These are phyloP conservation scores for Aspergillus kassunensis DNA, from an alignment of 495 filamentous ascomycete genomes.

Conservation along the genomic window DNA sequence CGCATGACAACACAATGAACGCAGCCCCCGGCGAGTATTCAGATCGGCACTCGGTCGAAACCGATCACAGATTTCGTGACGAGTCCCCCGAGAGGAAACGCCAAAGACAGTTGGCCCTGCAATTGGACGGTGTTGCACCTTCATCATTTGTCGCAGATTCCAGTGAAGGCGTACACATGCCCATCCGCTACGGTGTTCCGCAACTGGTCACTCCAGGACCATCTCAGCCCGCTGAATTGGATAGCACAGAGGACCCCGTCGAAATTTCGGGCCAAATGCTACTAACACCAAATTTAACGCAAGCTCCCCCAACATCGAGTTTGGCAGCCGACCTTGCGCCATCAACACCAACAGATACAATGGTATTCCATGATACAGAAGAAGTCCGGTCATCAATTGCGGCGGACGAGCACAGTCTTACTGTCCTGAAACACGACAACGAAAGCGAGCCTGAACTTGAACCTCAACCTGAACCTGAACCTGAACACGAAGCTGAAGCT, in stretches of 20 bases:
- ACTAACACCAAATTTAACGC: constrained; percentile 13
- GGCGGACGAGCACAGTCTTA: neutral
- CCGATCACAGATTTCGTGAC: neutral
- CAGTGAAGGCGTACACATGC: neutral
- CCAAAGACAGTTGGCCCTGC: constrained; percentile 10
- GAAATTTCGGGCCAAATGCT: neutral
- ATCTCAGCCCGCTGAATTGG: constrained; percentile 18
- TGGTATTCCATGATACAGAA: neutral
- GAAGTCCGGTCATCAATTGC: neutral
- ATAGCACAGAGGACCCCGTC: neutral
- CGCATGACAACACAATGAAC: neutral
- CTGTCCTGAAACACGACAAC: neutral
- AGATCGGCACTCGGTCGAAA: neutral
- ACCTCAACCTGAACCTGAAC: too few relatives aligned
- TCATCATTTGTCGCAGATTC: constrained; percentile 2
- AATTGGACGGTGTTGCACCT: constrained; percentile 18
- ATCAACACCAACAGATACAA: neutral
- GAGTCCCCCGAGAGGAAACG: constrained; percentile 4
- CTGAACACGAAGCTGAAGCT: too few relatives aligned
- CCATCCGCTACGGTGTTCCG: constrained; percentile 5
- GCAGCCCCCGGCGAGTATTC: neutral
- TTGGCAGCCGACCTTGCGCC: neutral
- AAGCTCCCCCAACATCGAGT: neutral
- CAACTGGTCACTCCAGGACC: constrained; percentile 22
- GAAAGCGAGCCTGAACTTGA: neutral